A percentile compares a stretch with the other conserved stretches of the same genome.
Evolutionary conservation across 495 filamentous ascomycete genomes (phyloP).

Genomic region (Aspergillus heteromorphus): DNA sequence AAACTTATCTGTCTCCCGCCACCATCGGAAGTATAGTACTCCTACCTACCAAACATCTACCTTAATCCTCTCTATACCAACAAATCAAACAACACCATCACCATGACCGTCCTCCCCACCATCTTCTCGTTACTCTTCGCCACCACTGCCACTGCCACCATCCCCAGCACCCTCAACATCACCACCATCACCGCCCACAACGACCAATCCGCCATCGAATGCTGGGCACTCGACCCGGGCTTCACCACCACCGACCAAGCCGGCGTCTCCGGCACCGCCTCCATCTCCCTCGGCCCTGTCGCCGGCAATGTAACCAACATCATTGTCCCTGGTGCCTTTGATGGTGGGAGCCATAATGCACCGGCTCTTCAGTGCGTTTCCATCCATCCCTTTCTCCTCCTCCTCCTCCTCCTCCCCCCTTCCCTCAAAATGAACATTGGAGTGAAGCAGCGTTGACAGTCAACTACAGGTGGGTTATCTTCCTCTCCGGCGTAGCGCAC

Average conservation of each 20-base stretch:
- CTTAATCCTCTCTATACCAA: too few relatives aligned
- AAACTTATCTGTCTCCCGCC: not conserved
- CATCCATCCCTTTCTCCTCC: too few relatives aligned
- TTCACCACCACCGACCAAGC: conserved; percentile 34
- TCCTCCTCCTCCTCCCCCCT: too few relatives aligned
- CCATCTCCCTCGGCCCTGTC: conserved; percentile 28
- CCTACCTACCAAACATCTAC: too few relatives aligned
- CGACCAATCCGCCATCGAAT: conserved; percentile 46
- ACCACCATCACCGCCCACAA: conserved; percentile 35
- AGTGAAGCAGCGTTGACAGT: too few relatives aligned
- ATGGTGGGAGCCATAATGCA: conserved; percentile 49
- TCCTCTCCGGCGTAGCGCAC: conserved; percentile 45
- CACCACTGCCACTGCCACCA: conserved; percentile 20
- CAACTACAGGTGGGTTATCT: conserved; percentile 41
- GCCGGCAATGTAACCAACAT: conserved; percentile 31
- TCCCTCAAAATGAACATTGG: too few relatives aligned
- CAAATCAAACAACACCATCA: too few relatives aligned
- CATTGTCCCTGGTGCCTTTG: conserved; percentile 38
- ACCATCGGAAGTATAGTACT: not conserved
- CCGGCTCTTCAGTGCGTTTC: conserved; percentile 43
- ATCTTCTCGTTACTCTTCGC: conserved; percentile 15
- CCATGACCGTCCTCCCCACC: conserved; percentile 10
- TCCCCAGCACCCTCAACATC: conserved; percentile 30
- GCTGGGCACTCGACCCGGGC: conserved; percentile 45
- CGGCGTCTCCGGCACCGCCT: conserved; percentile 37